A percentile compares a stretch with the other conserved stretches of the same genome.
Conservation (phyloP, 345 rosid genomes). For the Gossypium raimondii region DNA sequence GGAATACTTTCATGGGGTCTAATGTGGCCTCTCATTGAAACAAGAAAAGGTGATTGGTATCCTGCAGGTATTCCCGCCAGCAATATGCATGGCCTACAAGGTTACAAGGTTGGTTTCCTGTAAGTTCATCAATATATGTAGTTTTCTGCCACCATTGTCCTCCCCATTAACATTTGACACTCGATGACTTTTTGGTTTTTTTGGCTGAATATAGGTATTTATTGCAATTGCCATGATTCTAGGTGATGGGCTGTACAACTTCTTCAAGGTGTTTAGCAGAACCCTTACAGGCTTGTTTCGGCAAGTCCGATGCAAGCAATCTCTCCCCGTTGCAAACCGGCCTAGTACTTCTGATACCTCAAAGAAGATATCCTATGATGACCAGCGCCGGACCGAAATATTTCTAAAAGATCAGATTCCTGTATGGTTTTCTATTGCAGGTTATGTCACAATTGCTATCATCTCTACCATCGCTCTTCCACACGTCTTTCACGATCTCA, state of each 20-base stretch:
- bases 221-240: conserved; percentile 76
- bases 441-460: conserved; percentile 48
- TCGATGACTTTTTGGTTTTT: neutral
- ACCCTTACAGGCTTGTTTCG: conserved; percentile 46
- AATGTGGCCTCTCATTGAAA: conserved; percentile 81
- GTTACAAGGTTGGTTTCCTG: conserved; percentile 50
- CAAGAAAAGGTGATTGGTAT: conserved; percentile 58
- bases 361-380: conserved; percentile 45
- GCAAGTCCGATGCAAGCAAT: conserved; percentile 35
- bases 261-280: conserved; percentile 57
- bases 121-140: neutral
- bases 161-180: neutral
- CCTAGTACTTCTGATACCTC: conserved; percentile 27
- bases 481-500: conserved; percentile 53
- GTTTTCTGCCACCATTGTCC: neutral
- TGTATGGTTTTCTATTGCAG: conserved; percentile 52
- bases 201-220: conserved; percentile 47
- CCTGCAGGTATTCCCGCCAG: conserved; percentile 29
- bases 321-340: conserved; percentile 37
- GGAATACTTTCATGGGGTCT: conserved; percentile 79
- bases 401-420: conserved; percentile 84
- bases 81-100: conserved; percentile 62
- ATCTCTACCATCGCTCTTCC: conserved; percentile 52
- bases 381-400: conserved; percentile 49
- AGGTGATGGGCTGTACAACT: conserved; percentile 79